Evolutionary conservation across 371 early-diverging fungal species (phyloP).

Genomic region (Polyrhizophydium stewartii): DNA sequence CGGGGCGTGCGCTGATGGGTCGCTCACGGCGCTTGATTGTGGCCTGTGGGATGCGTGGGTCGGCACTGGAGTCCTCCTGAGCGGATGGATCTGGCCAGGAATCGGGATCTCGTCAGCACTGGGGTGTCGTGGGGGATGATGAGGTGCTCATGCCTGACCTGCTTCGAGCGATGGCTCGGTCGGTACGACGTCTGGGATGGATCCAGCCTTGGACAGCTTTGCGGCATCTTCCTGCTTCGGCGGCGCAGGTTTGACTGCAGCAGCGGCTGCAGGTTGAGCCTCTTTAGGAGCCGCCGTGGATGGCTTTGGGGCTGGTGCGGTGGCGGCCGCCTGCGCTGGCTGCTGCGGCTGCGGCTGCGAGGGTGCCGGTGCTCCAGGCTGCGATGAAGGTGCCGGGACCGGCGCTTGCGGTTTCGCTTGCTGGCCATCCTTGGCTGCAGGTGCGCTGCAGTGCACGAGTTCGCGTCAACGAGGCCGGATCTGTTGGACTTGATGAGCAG

Average conservation of each 20-base stretch:
- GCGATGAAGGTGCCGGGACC: background rate
- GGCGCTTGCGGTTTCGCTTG: too few relatives aligned
- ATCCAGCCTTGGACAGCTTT: background rate
- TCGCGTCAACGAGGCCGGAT: background rate
- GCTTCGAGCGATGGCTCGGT: background rate
- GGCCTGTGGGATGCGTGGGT: background rate
- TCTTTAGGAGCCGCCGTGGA: slow-evolving; percentile 1
- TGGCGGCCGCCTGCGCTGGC: background rate
- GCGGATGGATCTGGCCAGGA: too few relatives aligned
- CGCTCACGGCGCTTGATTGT: slow-evolving; percentile 29
- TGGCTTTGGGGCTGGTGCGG: background rate
- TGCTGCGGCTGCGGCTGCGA: background rate
- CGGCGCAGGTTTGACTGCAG: background rate
- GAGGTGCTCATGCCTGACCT: too few relatives aligned
- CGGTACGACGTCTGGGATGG: background rate
- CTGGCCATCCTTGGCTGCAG: too few relatives aligned
- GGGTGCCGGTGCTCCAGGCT: background rate
- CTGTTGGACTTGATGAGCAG: background rate
- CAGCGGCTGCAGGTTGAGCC: background rate
- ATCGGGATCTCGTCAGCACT: too few relatives aligned
- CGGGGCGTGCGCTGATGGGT: slow-evolving; percentile 42
- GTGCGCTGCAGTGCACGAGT: too few relatives aligned
- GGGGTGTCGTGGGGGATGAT: too few relatives aligned
- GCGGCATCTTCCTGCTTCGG: background rate
- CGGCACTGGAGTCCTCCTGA: background rate